Conservation (phyloP, 192 early-diverging fungal genomes). For the Linnemannia elongata region DNA sequence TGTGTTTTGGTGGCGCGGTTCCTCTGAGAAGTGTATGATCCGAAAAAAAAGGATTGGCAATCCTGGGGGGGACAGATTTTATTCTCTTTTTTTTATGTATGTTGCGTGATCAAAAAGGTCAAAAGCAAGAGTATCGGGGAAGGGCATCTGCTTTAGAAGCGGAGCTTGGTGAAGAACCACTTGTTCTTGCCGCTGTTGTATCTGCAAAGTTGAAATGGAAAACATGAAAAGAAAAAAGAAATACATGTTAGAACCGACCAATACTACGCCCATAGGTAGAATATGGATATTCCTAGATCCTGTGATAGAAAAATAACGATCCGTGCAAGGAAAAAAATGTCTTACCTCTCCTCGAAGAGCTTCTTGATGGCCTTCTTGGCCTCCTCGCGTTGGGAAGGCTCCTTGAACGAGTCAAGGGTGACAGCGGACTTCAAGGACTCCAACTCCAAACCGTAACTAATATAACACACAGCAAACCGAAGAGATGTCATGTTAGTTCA, state of each 20-base stretch:
- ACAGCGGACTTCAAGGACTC: conserved; percentile 92
- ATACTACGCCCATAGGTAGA: not conserved
- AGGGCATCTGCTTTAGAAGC: conserved; percentile 74
- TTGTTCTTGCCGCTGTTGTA: conserved; percentile 99
- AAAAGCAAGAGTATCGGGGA: not conserved
- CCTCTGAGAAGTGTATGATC: not conserved
- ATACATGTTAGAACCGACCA: not conserved
- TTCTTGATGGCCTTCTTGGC: conserved; percentile 97
- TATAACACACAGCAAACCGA: not conserved
- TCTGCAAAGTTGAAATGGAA: conserved; percentile 41
- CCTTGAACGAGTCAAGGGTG: conserved; percentile 92
- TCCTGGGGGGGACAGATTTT: conserved; percentile 1
- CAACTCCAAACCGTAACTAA: conserved; percentile 94
- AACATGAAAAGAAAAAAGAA: not conserved
- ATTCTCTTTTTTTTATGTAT: not conserved
- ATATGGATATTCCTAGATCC: not conserved
- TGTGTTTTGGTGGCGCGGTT: not conserved
- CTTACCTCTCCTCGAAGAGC: conserved; percentile 90
- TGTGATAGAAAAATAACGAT: not conserved
- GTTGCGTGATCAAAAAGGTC: not conserved
- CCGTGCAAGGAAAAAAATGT: not conserved
- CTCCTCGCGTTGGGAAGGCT: conserved; percentile 89
- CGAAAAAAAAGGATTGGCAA: conserved; percentile 4
- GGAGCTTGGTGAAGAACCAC: conserved; percentile 99
- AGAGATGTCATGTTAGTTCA: conserved; percentile 9